Evolutionary conservation across 169 alveolate species (phyloP).

Genomic region (Babesia sp.): DNA sequence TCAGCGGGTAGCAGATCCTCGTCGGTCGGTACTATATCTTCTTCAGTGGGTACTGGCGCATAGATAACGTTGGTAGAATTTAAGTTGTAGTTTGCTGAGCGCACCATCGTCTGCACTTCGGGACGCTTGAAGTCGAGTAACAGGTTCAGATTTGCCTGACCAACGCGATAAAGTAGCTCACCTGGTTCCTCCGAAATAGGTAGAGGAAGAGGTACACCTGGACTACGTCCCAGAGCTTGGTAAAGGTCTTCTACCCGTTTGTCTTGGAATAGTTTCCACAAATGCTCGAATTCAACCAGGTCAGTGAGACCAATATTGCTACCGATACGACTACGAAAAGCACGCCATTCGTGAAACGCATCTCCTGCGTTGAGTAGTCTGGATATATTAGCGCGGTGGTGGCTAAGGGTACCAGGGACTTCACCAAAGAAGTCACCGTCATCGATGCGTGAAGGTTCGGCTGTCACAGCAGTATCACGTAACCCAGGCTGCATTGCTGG

Average conservation of each 20-base stretch:
- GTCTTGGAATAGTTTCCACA: conserved; percentile 35
- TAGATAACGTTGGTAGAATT: conserved; percentile 51
- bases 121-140: conserved; percentile 30
- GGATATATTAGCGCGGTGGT: conserved; percentile 21
- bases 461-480: not conserved
- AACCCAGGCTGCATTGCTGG: not conserved
- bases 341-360: conserved; percentile 42
- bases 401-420: conserved; percentile 37
- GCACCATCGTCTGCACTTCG: conserved; percentile 25
- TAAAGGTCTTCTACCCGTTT: conserved; percentile 16
- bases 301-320: conserved; percentile 25
- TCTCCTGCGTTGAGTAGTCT: conserved; percentile 21
- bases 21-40: conserved; percentile 5
- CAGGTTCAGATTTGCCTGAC: conserved; percentile 50
- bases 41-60: conserved; percentile 18
- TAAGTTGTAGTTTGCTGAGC: conserved; percentile 47
- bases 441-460: conserved; percentile 1
- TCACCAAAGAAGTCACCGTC: conserved; percentile 42
- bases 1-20: conserved; percentile 12
- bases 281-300: conserved; percentile 61
- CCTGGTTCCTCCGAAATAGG: not conserved
- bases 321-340: conserved; percentile 21
- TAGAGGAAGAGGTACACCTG: not conserved
- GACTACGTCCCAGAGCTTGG: not conserved
- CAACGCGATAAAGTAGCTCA: conserved; percentile 23